Evolutionary conservation across 305 asterid species (phyloP), one percentile per base, ranked within the genome.

Genomic region (Ilex paraguariensis): DNA sequence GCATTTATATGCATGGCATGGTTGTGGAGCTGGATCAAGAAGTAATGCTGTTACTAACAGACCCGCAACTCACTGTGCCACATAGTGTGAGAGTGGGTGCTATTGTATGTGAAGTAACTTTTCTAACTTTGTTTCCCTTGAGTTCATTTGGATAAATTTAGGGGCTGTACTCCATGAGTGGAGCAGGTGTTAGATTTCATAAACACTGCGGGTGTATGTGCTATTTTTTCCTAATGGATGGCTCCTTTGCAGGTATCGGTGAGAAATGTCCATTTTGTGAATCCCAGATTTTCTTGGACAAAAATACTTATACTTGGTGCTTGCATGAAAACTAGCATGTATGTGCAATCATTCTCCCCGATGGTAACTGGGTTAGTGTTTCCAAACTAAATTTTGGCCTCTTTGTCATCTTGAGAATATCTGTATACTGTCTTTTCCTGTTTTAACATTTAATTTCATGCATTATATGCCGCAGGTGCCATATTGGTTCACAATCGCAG

Each of bases 21-120:
- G 73, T 87, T 75, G 84, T 83, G 74, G 97, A 90, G 89, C 76
- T 93, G 87, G 97, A 93, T 75, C 72, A 69, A 58, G 73, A 83
- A 60, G 82, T 83, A 51, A 73, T 87, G 66, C 77, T 90, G n/a
- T 61, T 90, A 82, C 70, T 86, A 66, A 87, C 97, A 1, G 91
- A 88, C 36, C 80, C 70, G 71, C 74, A 77, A 68, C 80, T 87
- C 48, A 66, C 66, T 64, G 75, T 86, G 70, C 96, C 97, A 33
- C 96, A 93, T 79, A 65, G 83, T 73, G 62, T 87, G 66, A 87
- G 99, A 86, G 80, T 83, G 60, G 99, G 97, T 64, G 91, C 94
- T 49, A 68, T 87, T 68, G 97, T 93, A 87, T 58, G 97, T 70
- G 50, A 28, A 62, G 65, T 32, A 63, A 52, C 65, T 61, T 62